Evolutionary conservation across 1,284 basidiomycete species (phyloP).

Genomic region (Dichomitus squalens): DNA sequence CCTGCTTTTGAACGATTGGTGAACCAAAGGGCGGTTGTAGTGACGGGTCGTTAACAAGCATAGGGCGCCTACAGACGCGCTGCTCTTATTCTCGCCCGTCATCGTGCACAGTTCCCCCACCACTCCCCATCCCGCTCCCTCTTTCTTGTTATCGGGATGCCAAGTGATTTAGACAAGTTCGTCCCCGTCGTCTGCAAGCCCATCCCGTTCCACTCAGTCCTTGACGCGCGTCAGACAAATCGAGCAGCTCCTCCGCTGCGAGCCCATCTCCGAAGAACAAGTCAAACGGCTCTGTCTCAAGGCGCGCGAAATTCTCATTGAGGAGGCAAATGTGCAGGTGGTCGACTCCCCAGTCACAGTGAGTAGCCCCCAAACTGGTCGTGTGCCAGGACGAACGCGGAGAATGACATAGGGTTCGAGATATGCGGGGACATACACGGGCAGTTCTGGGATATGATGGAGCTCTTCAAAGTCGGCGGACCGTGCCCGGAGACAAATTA

Average conservation of each 20-base stretch:
- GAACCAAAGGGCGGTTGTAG: too few species aligned
- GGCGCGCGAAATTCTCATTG: slow-evolving; percentile 94
- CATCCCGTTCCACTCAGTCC: background rate
- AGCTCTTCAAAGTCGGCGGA: slow-evolving; percentile 95
- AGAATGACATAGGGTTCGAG: slow-evolving; percentile 41
- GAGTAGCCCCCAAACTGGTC: slow-evolving; percentile 31
- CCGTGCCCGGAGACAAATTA: slow-evolving; percentile 97
- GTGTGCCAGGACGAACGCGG: slow-evolving; percentile 10
- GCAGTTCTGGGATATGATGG: slow-evolving; percentile 97
- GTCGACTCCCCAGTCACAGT: slow-evolving; percentile 97
- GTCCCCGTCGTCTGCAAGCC: slow-evolving; percentile 11
- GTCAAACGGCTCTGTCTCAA: slow-evolving; percentile 94
- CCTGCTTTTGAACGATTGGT: too few species aligned
- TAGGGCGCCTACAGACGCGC: too few species aligned
- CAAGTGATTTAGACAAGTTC: slow-evolving; percentile 24
- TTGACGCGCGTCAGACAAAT: slow-evolving; percentile 62
- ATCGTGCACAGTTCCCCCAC: too few species aligned
- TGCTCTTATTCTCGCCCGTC: too few species aligned
- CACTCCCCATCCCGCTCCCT: too few species aligned
- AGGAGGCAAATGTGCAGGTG: slow-evolving; percentile 96
- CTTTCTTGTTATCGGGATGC: slow-evolving; percentile 10
- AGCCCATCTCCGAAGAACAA: slow-evolving; percentile 90
- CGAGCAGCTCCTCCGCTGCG: slow-evolving; percentile 87
- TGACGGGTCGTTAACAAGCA: too few species aligned
- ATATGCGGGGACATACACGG: slow-evolving; percentile 99